Evolutionary conservation across 2,329 filamentous ascomycete species (phyloP), one percentile per base, ranked within the genome.

Genomic region (Neofusicoccum cordaticola): DNA sequence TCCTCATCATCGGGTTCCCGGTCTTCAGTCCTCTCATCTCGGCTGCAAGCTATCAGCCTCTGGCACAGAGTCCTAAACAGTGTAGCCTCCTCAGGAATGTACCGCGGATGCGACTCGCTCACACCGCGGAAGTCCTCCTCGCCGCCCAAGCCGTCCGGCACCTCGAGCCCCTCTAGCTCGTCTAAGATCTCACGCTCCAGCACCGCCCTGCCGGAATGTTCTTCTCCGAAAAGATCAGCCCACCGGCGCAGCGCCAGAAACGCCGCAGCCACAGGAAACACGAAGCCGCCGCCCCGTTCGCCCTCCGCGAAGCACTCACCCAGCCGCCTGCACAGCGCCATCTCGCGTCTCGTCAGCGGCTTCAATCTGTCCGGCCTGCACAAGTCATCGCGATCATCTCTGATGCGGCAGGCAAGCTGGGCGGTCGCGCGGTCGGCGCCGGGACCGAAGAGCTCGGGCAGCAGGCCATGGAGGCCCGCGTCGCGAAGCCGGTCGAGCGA

Each of bases 191-290:
- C 22, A 8, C 45, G 22, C n/a, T 19, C 11, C n/a, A 37, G 11
- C 11, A 22, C 17, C 11, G 3, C 6, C n/a, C 4, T 8, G 17
- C 3, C n/a, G 5, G 15, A 9, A 1, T n/a, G 1, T 1, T 1
- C 19, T 22, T 15, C 15, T 11, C 7, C 15, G 8, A 53, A 37
- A 5, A 41, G 31, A 22, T 2, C 5, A 2, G 17, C 37, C 60
- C 60, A 63, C 12, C 9, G 11, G n/a, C 60, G 37, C 19, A 63
- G 37, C 4, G 60, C n/a, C 22, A 63, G 17, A n/a, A 63, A 53
- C 3, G 60, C 60, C 17, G 44, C 60, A 5, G 60, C 41, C 8
- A 63, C 60, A 1, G 60, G 22, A 12, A 45, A 44, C 8, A 34
- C 39, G 39, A 53, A 53, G 4, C 5, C 34, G 9, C 4, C 5